These are phyloP conservation scores for Zostera marina DNA, from an alignment of 116 monocot species.

Conservation along the genomic window DNA sequence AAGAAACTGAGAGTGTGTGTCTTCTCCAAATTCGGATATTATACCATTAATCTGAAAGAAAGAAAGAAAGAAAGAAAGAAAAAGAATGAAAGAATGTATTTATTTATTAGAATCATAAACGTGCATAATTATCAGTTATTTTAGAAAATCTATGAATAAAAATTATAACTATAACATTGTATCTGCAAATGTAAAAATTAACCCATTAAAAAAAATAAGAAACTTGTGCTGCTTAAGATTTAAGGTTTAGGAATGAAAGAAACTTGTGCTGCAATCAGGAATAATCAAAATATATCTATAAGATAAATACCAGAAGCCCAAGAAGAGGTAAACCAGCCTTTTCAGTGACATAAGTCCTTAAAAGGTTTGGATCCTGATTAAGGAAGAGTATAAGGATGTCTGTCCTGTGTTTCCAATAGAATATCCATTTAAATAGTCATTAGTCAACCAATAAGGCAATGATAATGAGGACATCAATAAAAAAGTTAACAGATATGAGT, in stretches of 20 bases:
- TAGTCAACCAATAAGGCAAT: too few species aligned
- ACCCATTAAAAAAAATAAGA: too few species aligned
- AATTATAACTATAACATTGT: too few species aligned
- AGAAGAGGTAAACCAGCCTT: conserved; percentile 69
- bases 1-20: conserved; percentile 82
- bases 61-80: conserved; percentile 6
- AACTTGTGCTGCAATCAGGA: background rate
- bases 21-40: conserved; percentile 70
- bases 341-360: conserved; percentile 77
- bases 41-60: conserved; percentile 77
- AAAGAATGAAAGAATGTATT: too few species aligned
- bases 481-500: background rate
- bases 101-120: too few species aligned
- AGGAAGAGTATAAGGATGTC: conserved; percentile 97
- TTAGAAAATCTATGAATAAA: too few species aligned
- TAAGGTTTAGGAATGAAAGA: too few species aligned
- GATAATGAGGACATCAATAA: too few species aligned
- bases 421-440: conserved; percentile 1
- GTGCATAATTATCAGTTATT: too few species aligned
- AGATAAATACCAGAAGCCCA: conserved; percentile 58
- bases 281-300: background rate
- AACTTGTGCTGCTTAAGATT: background rate
- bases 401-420: conserved; percentile 52
- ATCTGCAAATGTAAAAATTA: too few species aligned
- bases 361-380: conserved; percentile 77